phyloP scores from a whole-genome alignment of 2,329 filamentous ascomycete genomes.

The Fusarium burgessii region DNA sequence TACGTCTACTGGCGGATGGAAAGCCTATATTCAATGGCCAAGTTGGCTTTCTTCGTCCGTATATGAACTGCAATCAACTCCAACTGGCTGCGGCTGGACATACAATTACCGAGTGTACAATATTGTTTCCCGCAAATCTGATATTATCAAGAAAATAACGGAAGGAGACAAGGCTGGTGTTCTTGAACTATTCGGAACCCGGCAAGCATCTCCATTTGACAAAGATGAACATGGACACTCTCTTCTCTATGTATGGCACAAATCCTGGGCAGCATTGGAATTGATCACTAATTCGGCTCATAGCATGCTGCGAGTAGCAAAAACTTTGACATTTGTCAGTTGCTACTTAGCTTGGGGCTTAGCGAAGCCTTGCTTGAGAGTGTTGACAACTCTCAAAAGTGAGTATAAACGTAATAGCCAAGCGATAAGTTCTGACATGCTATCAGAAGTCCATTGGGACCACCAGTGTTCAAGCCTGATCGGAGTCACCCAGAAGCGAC shows the following conservation, averaged over 20 bases:
- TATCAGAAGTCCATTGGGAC: constrained; percentile 2
- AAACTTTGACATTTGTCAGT: constrained; percentile 30
- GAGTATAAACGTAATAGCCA: background rate
- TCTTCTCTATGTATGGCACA: constrained; percentile 33
- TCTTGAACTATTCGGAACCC: constrained; percentile 34
- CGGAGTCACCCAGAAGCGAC: background rate
- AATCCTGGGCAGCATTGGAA: background rate
- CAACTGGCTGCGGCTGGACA: background rate
- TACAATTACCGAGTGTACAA: constrained; percentile 41
- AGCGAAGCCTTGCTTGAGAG: background rate
- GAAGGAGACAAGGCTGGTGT: constrained; percentile 36
- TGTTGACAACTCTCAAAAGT: background rate
- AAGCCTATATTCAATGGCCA: constrained; percentile 39
- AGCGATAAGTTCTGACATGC: background rate
- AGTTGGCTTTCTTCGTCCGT: constrained; percentile 42
- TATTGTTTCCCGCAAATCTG: constrained; percentile 18
- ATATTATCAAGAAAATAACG: constrained; percentile 24
- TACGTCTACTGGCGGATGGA: constrained; percentile 31
- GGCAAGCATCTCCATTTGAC: constrained; percentile 45
- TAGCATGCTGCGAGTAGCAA: constrained; percentile 24
- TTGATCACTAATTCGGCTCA: rapidly evolving
- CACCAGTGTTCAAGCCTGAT: background rate
- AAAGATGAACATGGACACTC: constrained; percentile 9
- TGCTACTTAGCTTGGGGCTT: constrained; percentile 34
- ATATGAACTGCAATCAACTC: constrained; percentile 28